A percentile compares a stretch with the other conserved stretches of the same genome.
Conservation (phyloP, 495 filamentous ascomycete genomes). For the Aspergillus campestris region DNA sequence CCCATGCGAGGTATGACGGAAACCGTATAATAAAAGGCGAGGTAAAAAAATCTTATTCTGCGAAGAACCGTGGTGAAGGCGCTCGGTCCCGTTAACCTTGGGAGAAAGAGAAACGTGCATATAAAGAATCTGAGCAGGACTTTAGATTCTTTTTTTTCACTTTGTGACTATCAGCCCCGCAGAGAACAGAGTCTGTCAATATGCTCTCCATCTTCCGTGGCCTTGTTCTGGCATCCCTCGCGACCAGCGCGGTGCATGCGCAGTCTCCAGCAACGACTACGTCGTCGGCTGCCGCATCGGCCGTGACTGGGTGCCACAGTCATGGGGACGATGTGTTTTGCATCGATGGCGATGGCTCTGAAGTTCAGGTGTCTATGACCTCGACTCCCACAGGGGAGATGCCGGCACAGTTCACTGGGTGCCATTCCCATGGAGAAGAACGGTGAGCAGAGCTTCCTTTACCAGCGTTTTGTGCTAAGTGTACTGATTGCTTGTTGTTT, state of each 20-base stretch:
- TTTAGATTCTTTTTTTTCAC: not conserved
- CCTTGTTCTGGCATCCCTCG: not conserved
- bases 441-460: constrained; percentile 23
- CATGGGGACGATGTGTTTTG: constrained; percentile 35
- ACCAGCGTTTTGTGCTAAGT: not conserved
- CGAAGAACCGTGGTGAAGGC: too few relatives aligned
- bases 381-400: constrained; percentile 34
- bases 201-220: not conserved
- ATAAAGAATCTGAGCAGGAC: not conserved
- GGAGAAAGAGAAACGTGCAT: not conserved
- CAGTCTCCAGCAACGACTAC: not conserved
- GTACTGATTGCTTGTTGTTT: not conserved
- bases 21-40: too few relatives aligned
- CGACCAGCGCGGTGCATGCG: not conserved
- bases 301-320: constrained; percentile 33
- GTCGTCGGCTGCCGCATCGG: constrained; percentile 12
- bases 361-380: constrained; percentile 32
- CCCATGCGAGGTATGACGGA: too few relatives aligned
- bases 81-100: not conserved
- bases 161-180: not conserved
- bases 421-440: constrained; percentile 40
- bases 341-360: constrained; percentile 26
- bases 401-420: constrained; percentile 42
- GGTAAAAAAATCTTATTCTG: too few relatives aligned
- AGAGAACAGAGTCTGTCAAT: not conserved